These are phyloP conservation scores for Capronia americana DNA, from an alignment of 2,329 filamentous ascomycete genomes.

Conservation along the genomic window DNA sequence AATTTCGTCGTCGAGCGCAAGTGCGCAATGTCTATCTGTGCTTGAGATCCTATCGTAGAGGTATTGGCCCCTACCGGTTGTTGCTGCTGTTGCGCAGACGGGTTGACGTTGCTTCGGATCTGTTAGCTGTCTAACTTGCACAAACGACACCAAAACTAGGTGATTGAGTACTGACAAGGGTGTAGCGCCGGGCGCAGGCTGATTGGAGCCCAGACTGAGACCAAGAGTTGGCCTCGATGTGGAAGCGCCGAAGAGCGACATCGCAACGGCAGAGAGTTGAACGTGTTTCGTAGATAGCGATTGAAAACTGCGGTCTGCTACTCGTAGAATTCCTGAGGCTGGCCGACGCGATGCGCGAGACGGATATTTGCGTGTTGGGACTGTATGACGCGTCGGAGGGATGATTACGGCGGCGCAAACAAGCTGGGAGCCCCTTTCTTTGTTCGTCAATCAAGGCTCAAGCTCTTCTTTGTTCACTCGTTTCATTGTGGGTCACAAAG, in stretches of 20 bases:
- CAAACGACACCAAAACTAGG: neutral
- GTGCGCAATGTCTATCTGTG: conserved; percentile 78
- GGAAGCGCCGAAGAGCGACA: conserved; percentile 33
- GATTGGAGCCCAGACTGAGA: conserved; percentile 28
- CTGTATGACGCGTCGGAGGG: neutral
- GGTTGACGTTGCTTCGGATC: conserved; percentile 14
- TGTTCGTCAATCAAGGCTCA: neutral
- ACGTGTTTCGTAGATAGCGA: neutral
- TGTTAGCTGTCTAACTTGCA: conserved; percentile 6
- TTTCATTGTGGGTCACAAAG: neutral
- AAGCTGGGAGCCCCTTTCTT: neutral
- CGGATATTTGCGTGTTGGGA: neutral
- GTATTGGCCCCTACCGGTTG: conserved; percentile 24
- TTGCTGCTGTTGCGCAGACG: conserved; percentile 19
- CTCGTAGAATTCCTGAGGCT: neutral
- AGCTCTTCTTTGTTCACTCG: neutral
- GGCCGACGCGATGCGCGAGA: conserved; percentile 18
- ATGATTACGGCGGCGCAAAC: conserved; percentile 4
- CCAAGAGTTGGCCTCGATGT: conserved; percentile 27
- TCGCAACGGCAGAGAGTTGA: neutral
- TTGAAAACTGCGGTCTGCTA: neutral
- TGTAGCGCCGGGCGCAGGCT: conserved; percentile 20
- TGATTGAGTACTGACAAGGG: conserved; percentile 28
- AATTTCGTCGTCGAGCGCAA: conserved; percentile 88
- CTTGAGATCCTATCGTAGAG: conserved; percentile 65